These are phyloP conservation scores for Liquidambar formosana DNA, from an alignment of 164 flowering plant species.

Conservation along the genomic window DNA sequence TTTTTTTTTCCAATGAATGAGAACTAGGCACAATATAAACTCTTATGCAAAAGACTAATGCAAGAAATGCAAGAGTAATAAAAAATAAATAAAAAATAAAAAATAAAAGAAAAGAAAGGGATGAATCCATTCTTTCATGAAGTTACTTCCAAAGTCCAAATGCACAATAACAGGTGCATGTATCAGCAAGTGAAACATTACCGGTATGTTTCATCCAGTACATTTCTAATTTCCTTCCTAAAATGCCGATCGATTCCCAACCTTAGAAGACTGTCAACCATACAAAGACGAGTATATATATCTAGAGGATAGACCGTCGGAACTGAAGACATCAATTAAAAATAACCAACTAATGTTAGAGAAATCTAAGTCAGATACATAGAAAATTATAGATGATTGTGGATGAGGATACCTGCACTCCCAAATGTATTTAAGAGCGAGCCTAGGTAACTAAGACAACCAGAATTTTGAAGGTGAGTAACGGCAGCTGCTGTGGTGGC, in stretches of 20 bases:
- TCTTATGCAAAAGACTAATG: too few relatives aligned
- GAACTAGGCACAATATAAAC: background rate
- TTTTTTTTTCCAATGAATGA: background rate
- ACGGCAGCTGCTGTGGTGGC: slow-evolving; percentile 85
- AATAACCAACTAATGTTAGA: slow-evolving; percentile 2
- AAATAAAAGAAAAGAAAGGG: background rate
- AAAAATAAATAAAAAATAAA: too few relatives aligned
- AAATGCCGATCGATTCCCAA: slow-evolving; percentile 77
- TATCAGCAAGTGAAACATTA: slow-evolving; percentile 20
- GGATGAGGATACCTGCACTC: slow-evolving; percentile 54
- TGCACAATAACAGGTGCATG: background rate
- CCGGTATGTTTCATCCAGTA: slow-evolving; percentile 70
- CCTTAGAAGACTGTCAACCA: slow-evolving; percentile 65
- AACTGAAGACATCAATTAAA: slow-evolving; percentile 48
- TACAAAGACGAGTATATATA: slow-evolving; percentile 48
- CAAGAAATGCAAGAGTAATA: too few relatives aligned
- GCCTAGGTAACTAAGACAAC: slow-evolving; percentile 64
- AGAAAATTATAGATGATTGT: background rate
- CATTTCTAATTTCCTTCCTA: slow-evolving; percentile 48
- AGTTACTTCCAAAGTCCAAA: too few relatives aligned
- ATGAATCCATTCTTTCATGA: background rate
- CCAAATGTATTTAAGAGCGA: slow-evolving; percentile 52
- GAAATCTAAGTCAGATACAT: background rate
- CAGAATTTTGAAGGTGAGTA: slow-evolving; percentile 39
- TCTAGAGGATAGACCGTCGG: slow-evolving; percentile 76